Conservation (phyloP, 129 eudicot species). For the Artemisia tridentata region DNA sequence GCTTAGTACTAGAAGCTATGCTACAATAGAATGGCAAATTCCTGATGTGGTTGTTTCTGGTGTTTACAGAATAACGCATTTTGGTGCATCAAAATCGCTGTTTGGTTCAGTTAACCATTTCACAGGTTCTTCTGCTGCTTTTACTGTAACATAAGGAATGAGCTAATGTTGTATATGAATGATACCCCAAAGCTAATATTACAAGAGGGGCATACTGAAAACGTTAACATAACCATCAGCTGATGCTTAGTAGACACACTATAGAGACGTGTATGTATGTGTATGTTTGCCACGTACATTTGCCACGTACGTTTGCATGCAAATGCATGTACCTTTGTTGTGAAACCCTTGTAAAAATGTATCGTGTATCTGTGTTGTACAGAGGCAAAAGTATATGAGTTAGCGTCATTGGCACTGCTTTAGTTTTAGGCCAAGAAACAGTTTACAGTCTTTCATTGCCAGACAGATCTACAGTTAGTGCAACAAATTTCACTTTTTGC, state of each 20-base stretch:
- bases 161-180: constrained; percentile 3
- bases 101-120: constrained; percentile 50
- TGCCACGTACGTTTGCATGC: neutral
- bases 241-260: neutral
- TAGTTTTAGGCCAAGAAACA: too few species aligned
- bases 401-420: too few species aligned
- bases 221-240: neutral
- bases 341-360: neutral
- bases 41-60: constrained; percentile 43
- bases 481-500: too few species aligned
- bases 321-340: neutral
- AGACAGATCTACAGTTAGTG: too few species aligned
- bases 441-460: too few species aligned
- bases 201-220: neutral
- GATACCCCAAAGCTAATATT: neutral
- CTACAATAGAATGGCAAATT: constrained; percentile 53
- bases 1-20: constrained; percentile 48
- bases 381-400: neutral
- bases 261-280: neutral
- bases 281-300: neutral
- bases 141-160: constrained; percentile 38
- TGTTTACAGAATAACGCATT: constrained; percentile 52
- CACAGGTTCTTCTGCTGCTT: constrained; percentile 49
- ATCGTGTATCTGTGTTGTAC: neutral
- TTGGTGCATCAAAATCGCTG: constrained; percentile 53